Conservation (phyloP, 345 rosid species). For the Lepidium africanum region DNA sequence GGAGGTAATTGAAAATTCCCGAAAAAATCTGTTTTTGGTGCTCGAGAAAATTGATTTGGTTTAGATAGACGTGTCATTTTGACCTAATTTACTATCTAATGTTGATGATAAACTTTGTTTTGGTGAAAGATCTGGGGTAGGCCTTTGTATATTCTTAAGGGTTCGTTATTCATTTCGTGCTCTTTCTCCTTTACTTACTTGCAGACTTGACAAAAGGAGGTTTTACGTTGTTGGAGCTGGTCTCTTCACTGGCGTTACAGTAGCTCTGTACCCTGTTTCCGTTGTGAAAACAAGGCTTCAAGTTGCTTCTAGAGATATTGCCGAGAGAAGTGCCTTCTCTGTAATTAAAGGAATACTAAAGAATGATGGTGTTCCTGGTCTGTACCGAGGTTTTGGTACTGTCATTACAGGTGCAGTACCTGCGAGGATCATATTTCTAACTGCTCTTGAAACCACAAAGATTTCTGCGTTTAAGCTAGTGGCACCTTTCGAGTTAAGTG, state of each 20-base stretch:
- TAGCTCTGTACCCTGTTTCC: slow-evolving; percentile 83
- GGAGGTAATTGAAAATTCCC: background rate
- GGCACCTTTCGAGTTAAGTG: slow-evolving; percentile 54
- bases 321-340: slow-evolving; percentile 67
- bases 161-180: background rate
- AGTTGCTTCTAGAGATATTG: slow-evolving; percentile 82
- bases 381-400: slow-evolving; percentile 91
- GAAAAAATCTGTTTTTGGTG: background rate
- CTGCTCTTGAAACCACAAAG: slow-evolving; percentile 89
- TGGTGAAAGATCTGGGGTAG: background rate
- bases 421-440: slow-evolving; percentile 77
- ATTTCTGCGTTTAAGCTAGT: slow-evolving; percentile 62
- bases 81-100: background rate
- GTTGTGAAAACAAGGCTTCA: slow-evolving; percentile 91
- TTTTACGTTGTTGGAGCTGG: slow-evolving; percentile 94
- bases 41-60: background rate
- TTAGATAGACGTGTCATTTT: background rate
- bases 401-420: slow-evolving; percentile 92
- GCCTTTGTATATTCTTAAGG: background rate
- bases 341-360: slow-evolving; percentile 63
- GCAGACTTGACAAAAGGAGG: slow-evolving; percentile 90
- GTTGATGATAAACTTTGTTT: background rate
- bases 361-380: slow-evolving; percentile 89
- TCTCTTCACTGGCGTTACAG: slow-evolving; percentile 87
- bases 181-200: slow-evolving; percentile 11